Conservation (phyloP, 768 basidiomycete genomes). For the Pleurotus ostreatus region DNA sequence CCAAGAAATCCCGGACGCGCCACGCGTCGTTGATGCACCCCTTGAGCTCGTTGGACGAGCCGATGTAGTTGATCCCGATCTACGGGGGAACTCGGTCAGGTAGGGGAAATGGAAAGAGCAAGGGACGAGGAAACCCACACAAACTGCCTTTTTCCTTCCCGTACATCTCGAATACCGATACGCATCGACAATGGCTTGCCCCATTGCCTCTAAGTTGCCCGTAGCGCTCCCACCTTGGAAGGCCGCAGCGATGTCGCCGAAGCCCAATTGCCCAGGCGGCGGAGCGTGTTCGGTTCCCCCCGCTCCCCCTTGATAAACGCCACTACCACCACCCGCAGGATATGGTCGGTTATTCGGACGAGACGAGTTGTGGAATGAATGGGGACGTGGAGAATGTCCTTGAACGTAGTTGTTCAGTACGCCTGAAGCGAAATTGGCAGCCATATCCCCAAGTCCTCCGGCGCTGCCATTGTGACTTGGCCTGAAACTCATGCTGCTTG, state of each 20-base stretch:
- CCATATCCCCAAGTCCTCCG: too few relatives aligned
- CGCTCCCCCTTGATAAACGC: not conserved
- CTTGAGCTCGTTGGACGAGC: conserved; percentile 54
- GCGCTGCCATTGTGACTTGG: too few relatives aligned
- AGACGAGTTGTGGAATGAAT: not conserved
- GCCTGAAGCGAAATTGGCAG: too few relatives aligned
- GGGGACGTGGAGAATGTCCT: not conserved
- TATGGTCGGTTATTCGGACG: not conserved
- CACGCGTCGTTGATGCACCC: conserved; percentile 83
- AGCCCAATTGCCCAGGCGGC: not conserved
- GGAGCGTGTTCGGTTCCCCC: not conserved
- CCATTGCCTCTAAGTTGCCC: not conserved
- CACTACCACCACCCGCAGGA: not conserved
- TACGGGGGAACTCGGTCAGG: conserved; percentile 16
- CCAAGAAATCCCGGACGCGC: conserved; percentile 66
- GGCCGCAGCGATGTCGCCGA: not conserved
- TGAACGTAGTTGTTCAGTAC: too few relatives aligned
- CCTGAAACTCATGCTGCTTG: too few relatives aligned
- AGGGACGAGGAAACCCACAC: conserved; percentile 40
- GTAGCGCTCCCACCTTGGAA: not conserved
- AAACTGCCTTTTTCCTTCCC: conserved; percentile 75
- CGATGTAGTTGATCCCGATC: conserved; percentile 81
- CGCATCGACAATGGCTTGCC: not conserved
- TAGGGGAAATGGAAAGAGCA: conserved; percentile 4
- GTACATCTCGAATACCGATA: conserved; percentile 81